Conservation (phyloP, 1,139 yeast genomes). For the Pichiaceae sp. region DNA sequence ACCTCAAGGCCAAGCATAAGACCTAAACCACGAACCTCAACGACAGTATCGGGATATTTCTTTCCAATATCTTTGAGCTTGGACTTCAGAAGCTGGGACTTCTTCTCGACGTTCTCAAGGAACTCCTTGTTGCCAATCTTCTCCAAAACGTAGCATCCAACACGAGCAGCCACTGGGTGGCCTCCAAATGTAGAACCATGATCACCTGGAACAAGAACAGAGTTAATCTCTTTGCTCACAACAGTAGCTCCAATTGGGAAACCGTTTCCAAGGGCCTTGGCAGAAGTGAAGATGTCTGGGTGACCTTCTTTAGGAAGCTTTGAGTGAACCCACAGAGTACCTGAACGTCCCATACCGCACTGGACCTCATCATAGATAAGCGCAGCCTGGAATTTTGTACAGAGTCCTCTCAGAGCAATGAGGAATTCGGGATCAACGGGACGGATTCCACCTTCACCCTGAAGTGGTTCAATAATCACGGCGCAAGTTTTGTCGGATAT, state of each 20-base stretch:
- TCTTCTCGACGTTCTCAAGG: slow-evolving; percentile 46
- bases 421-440: slow-evolving; percentile 59
- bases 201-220: slow-evolving; percentile 77
- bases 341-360: slow-evolving; percentile 92
- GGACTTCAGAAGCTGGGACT: slow-evolving; percentile 45
- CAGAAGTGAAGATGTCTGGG: slow-evolving; percentile 90
- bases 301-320: slow-evolving; percentile 67
- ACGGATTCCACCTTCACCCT: slow-evolving; percentile 95
- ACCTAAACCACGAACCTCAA: slow-evolving; percentile 80
- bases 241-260: slow-evolving; percentile 94
- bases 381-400: slow-evolving; percentile 62
- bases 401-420: slow-evolving; percentile 54
- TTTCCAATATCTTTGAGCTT: slow-evolving; percentile 45
- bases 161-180: slow-evolving; percentile 81
- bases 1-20: slow-evolving; percentile 79
- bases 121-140: slow-evolving; percentile 56
- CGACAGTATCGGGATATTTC: slow-evolving; percentile 50
- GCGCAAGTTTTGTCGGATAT: slow-evolving; percentile 78
- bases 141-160: slow-evolving; percentile 69
- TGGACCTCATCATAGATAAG: slow-evolving; percentile 93
- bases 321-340: slow-evolving; percentile 88
- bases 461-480: slow-evolving; percentile 91
- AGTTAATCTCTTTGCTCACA: slow-evolving; percentile 72
- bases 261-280: slow-evolving; percentile 97
- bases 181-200: slow-evolving; percentile 99